Evolutionary conservation across 164 flowering plant genomes (phyloP), one percentile per base, ranked within the genome.

Genomic region (Nymphaea colorata): DNA sequence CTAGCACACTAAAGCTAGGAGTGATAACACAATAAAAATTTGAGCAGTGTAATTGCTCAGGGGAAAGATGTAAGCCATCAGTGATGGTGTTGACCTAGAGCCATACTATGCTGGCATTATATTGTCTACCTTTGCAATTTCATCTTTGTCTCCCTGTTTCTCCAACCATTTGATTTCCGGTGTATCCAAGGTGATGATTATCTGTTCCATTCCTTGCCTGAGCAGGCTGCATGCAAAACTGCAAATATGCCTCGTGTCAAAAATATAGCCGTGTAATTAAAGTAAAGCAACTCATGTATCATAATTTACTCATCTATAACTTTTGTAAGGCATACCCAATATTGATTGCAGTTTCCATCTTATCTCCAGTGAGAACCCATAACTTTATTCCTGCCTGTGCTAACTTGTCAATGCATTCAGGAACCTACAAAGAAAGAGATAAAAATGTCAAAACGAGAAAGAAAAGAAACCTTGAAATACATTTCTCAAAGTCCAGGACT

Each of bases 331-430:
- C 77, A 61, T 57, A 93, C 98, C 98, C 98, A 64, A 93, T 90
- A 75, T 93, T 93, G 57, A 89, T 72, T 2, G 97, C 98, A 66
- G 98, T 93, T 79, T 89, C 98, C 88, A 86, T 81, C 73, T 88
- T 92, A 69, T 92, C 96, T 12, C 98, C 98, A 51, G 98, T 92
- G 72, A 92, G 74, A 55, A 92, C 87, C 98, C 98, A 92, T 67
- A 92, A 75, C 79, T 81, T 89, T 25, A 91, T 79, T 65, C 94
- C 89, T 71, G 96, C 96, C 44, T 75, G 80, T 11, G 84, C 81
- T 66, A 93, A 93, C 79, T 80, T 90, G 65, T 84, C 82, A 69
- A 93, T 93, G 76, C 97, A 93, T 62, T 86, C 91, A 60, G 98
- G 93, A 75, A 90, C 98, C 98, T 93, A 65, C 12, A 7, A 47